Base-by-base conservation (phyloP, 2,329 filamentous ascomycete genomes). In the Mollisia scopiformis region DNA sequence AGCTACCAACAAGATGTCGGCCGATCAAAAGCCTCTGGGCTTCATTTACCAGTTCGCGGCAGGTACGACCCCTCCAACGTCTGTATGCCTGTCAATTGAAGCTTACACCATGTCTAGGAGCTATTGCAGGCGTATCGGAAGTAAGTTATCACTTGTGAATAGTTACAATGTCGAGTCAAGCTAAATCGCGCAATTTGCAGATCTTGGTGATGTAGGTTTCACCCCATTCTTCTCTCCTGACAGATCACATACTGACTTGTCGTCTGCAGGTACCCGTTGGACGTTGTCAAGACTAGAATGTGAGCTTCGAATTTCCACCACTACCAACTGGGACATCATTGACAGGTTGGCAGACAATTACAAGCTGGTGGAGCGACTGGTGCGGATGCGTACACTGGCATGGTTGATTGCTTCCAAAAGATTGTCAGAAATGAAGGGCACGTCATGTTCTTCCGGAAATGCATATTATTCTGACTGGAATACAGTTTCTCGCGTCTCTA, bases 281-380 rank as follows among this genome's bases (percentile, higher is more conserved):
- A 99, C 77, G 95, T 99, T 61, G 92, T 98, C 78, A 98, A 98
- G 86, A 98, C 95, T 67, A 85, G 94, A 89, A 90, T 96, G 91
- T 95, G 86, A 84, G 88, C 77, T 66, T 11, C 14, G 16, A 35
- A 23, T 23, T 25, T 7, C 13, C 27, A 23, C 23, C 35, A 25
- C 21, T 5, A 2, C 19, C 30, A 57, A 16, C 25, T 25, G 14
- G 19, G 13, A 43, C 16, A 47, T 25, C 23, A 46, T 61, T 69
- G 57, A 71, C 51, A 57, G 57, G 49, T 31, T 19, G 52, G 64
- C 72, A 97, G 91, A 76, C 93, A 97, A 79, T 84, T 97, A 59
- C 93, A 97, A 80, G 90, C 90, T 57, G 89, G 89, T 72, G 84
- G 82, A 68, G 86, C 82, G 46, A 80, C 82, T 23, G 92, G 92